phyloP scores from a whole-genome alignment of 2,329 filamentous ascomycete species.

The Aureobasidium mangrovei region DNA sequence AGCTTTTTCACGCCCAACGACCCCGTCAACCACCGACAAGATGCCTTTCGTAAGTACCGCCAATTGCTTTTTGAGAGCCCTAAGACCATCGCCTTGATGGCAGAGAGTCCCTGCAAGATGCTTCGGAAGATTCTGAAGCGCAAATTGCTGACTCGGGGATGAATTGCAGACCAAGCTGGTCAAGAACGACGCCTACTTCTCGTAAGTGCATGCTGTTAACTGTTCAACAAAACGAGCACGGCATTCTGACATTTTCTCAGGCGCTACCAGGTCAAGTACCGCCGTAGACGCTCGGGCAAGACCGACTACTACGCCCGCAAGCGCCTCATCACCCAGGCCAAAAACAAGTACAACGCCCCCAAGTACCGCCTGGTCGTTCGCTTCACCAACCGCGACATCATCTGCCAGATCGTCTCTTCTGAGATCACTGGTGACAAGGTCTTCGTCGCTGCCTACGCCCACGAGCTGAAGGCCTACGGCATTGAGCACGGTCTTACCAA shows the following conservation, averaged over 20 bases:
- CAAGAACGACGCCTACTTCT: conserved; percentile 99
- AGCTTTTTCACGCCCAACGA: conserved; percentile 4
- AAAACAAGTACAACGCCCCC: conserved; percentile 99
- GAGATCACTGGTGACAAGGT: conserved; percentile 98
- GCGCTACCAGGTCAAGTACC: conserved; percentile 99
- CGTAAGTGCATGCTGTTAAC: conserved; percentile 50
- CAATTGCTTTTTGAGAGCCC: conserved; percentile 1
- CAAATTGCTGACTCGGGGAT: conserved; percentile 97
- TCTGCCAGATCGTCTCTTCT: conserved; percentile 92
- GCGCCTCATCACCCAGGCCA: conserved; percentile 98
- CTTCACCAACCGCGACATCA: conserved; percentile 78
- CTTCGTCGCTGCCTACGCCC: conserved; percentile 82
- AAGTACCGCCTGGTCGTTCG: conserved; percentile 99
- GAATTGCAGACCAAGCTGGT: conserved; percentile 73
- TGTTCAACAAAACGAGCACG: not conserved
- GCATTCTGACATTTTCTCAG: conserved; percentile 39
- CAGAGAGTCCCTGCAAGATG: conserved; percentile 88
- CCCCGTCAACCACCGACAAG: conserved; percentile 21
- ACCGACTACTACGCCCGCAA: conserved; percentile 99
- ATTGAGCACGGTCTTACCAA: conserved; percentile 99
- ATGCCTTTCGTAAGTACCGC: conserved; percentile 42
- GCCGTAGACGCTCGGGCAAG: conserved; percentile 90
- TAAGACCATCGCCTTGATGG: conserved; percentile 6
- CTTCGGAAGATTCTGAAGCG: conserved; percentile 97
- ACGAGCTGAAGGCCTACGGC: conserved; percentile 97